A percentile compares a stretch with the other conserved stretches of the same genome.
These are phyloP conservation scores for Plenodomus biglobosus DNA, from an alignment of 2,329 filamentous ascomycete genomes.

Conservation along the genomic window DNA sequence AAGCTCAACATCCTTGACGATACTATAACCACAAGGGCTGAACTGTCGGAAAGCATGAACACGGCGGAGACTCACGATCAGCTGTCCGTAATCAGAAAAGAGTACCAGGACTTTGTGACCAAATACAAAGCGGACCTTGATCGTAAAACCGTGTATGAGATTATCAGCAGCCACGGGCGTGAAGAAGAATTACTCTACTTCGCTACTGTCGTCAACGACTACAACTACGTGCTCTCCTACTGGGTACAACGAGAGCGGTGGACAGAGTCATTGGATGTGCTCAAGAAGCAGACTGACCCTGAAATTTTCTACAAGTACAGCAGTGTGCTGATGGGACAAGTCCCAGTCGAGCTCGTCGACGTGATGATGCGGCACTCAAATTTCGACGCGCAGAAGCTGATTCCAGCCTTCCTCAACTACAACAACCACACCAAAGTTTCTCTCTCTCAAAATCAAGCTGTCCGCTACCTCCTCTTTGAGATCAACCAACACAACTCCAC, in stretches of 20 bases:
- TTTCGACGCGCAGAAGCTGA: constrained; percentile 81
- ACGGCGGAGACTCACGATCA: constrained; percentile 71
- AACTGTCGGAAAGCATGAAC: constrained; percentile 71
- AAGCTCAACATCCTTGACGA: constrained; percentile 95
- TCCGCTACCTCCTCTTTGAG: constrained; percentile 90
- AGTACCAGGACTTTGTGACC: constrained; percentile 85
- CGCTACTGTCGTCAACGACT: constrained; percentile 84
- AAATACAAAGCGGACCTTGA: constrained; percentile 88
- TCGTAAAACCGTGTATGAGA: constrained; percentile 88
- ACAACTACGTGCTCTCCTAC: constrained; percentile 92
- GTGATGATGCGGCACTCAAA: constrained; percentile 90
- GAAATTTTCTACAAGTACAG: constrained; percentile 97
- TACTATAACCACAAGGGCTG: constrained; percentile 84
- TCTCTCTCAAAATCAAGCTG: constrained; percentile 77
- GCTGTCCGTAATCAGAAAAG: constrained; percentile 68
- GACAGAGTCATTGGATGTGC: constrained; percentile 79
- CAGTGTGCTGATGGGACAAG: constrained; percentile 92
- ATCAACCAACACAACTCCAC: constrained; percentile 82
- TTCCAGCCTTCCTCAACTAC: constrained; percentile 91
- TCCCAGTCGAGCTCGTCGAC: constrained; percentile 83
- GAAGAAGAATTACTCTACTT: constrained; percentile 92
- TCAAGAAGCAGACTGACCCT: constrained; percentile 89
- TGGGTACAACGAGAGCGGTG: constrained; percentile 97
- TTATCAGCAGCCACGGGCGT: constrained; percentile 91
- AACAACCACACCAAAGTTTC: constrained; percentile 74